Base-by-base conservation (phyloP, 768 basidiomycete genomes). In the Lactarius evosmus region DNA sequence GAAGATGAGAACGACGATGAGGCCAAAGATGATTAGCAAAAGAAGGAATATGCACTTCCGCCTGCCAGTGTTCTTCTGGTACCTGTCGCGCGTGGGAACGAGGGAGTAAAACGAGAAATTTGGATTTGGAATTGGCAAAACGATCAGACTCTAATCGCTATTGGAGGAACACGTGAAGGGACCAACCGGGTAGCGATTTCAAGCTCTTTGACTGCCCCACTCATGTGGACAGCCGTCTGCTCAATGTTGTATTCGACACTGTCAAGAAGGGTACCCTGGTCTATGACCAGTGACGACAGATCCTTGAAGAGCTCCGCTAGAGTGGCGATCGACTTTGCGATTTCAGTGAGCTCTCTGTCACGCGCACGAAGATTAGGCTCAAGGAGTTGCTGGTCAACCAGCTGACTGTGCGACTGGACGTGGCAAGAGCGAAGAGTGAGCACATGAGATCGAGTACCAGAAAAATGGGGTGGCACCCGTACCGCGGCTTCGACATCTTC, bases 181-280 rank as follows among this genome's bases (percentile, higher is more conserved):
- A 60, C 87, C 63, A 72, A 93, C 93, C 80, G 80, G 59, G 90
- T 91, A 5, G 97, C 97, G 16, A 85, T 79, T 61, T 88, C 79
- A 55, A 99, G 79, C 69, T 97, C 94, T 70, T 85, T 84, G 40
- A 90, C 94, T 25, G 95, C 93, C 51, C 91, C 91, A 60, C 86
- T 76, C 73, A 95, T 82, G 57, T 93, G 85, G 34, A 83, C 83
- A 19, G 89, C 89, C 5, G 95, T 92, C 74, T 91, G 88, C 74
- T 98, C 94, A 58, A 99, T 91, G 73, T 99, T 99, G 77, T 93
- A 99, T 75, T 99, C 97, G 61, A 98, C 84, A 40, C 93, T 94
- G 76, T 98, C 97, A 60, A 98, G 82, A 34, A 99, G 83, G 32
- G 96, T 98, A 32, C 97, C 97, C 72, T 99, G 97, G 76, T 98